Percentiles rank a stretch among this genome's conserved stretches.
Evolutionary conservation across 352 stramenopile species (phyloP).

Genomic region (Phytophthora capsici): DNA sequence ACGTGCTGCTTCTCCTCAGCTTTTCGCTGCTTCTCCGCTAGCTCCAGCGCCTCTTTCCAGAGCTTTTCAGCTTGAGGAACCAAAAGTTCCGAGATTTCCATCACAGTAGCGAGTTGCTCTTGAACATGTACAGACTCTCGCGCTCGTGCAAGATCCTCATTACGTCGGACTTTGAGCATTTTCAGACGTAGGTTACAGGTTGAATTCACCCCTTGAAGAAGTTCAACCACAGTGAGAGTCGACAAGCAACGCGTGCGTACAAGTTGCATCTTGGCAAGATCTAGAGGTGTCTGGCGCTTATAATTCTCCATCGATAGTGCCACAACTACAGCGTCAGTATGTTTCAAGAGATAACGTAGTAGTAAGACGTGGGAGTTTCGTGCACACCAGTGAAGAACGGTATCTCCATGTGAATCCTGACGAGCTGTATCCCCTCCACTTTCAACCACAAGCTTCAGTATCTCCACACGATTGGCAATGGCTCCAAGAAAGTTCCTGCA

Average conservation of each 20-base stretch:
- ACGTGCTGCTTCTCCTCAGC: conserved; percentile 45
- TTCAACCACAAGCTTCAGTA: conserved; percentile 57
- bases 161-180: conserved; percentile 60
- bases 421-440: conserved; percentile 48
- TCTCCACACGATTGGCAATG: conserved; percentile 47
- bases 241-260: conserved; percentile 30
- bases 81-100: conserved; percentile 35
- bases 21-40: conserved; percentile 47
- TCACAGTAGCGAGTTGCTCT: conserved; percentile 36
- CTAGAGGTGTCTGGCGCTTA: conserved; percentile 69
- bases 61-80: conserved; percentile 39
- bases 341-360: conserved; percentile 62
- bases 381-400: conserved; percentile 72
- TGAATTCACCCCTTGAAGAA: conserved; percentile 53
- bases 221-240: conserved; percentile 41
- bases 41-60: conserved; percentile 44
- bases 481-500: conserved; percentile 59
- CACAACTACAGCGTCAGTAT: conserved; percentile 58
- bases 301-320: conserved; percentile 58
- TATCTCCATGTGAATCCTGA: conserved; percentile 67
- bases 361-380: conserved; percentile 54
- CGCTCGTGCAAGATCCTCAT: conserved; percentile 29
- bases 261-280: conserved; percentile 58
- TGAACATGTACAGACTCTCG: conserved; percentile 21
- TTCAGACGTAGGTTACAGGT: conserved; percentile 69